These are phyloP conservation scores for Serendipita sp. DNA, from an alignment of 768 basidiomycete species.

Conservation along the genomic window DNA sequence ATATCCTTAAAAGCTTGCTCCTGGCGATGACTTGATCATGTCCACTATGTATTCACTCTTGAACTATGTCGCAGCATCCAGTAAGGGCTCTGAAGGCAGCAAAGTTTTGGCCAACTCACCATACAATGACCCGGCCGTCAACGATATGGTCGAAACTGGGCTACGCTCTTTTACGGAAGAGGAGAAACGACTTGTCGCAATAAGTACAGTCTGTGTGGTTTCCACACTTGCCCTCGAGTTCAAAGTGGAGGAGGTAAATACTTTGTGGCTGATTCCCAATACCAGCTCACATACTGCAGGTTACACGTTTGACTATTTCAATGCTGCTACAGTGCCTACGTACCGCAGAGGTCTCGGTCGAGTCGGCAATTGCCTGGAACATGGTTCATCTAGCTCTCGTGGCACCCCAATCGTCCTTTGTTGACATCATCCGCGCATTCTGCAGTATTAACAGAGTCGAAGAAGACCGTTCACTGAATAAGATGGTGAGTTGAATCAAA, in stretches of 20 bases:
- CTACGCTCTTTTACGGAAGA: slow-evolving; percentile 62
- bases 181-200: slow-evolving; percentile 67
- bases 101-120: slow-evolving; percentile 14
- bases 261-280: not conserved
- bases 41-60: slow-evolving; percentile 94
- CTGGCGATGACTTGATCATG: slow-evolving; percentile 77
- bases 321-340: slow-evolving; percentile 83
- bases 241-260: slow-evolving; percentile 55
- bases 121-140: slow-evolving; percentile 33
- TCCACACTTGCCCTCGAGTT: slow-evolving; percentile 80
- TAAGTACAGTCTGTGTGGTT: slow-evolving; percentile 84
- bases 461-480: slow-evolving; percentile 82
- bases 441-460: slow-evolving; percentile 70
- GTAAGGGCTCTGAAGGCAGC: slow-evolving; percentile 52
- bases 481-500: slow-evolving; percentile 43
- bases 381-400: slow-evolving; percentile 76
- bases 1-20: slow-evolving; percentile 40
- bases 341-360: slow-evolving; percentile 70
- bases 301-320: slow-evolving; percentile 74
- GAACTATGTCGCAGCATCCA: slow-evolving; percentile 76
- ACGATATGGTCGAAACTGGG: slow-evolving; percentile 41
- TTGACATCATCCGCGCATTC: slow-evolving; percentile 72
- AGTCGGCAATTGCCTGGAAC: slow-evolving; percentile 83
- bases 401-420: slow-evolving; percentile 59
- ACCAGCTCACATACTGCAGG: slow-evolving; percentile 25